Base-by-base conservation (phyloP, 306 rosid genomes). In the Lotus japonicus region DNA sequence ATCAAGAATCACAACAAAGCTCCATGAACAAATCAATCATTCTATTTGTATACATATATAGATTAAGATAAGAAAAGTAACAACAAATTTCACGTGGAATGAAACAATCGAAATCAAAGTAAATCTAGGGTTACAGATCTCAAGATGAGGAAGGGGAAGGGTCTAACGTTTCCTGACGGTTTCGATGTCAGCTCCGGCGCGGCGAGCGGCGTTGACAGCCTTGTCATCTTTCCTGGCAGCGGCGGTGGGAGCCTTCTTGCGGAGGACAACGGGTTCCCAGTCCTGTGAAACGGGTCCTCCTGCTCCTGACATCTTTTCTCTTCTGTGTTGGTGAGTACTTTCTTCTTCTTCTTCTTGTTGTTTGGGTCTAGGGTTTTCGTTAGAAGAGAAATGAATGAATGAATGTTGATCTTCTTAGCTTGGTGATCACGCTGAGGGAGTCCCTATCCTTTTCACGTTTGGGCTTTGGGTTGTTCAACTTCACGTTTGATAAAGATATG, bases 161-260 rank as follows among this genome's bases (percentile, higher is more conserved):
- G 4, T 18, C 41, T 1, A 43, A 87, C 98, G 67, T 78, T 92
- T 92, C 62, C 82, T 92, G 16, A 86, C 2, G 79, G 98, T 84
- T 48, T 92, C 92, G 70, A 92, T 83, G 23, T 89, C 95, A 5
- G 91, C 98, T 7, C 96, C 96, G 71, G 89, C 0, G 28, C 92
- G 96, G 57, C 95, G 96, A 60, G 96, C 98, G 15, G 95, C 96
- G 87, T 89, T 89, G 78, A 92, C 96, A 19, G 90, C 98, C 76
- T 92, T 87, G 77, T 92, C 96, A 49, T 89, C 98, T 78, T 89
- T 92, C 81, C 82, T 86, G 61, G 96, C 96, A 42, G 96, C 95
- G 48, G 96, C 79, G 74, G 82, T 87, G 46, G 92, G 96, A 0
- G 92, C 88, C 82, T 89, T 92, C 80, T 89, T 92, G 77, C 92